These are phyloP conservation scores for Fusarium gaditjirri DNA, from an alignment of 2,329 filamentous ascomycete genomes.

Conservation along the genomic window DNA sequence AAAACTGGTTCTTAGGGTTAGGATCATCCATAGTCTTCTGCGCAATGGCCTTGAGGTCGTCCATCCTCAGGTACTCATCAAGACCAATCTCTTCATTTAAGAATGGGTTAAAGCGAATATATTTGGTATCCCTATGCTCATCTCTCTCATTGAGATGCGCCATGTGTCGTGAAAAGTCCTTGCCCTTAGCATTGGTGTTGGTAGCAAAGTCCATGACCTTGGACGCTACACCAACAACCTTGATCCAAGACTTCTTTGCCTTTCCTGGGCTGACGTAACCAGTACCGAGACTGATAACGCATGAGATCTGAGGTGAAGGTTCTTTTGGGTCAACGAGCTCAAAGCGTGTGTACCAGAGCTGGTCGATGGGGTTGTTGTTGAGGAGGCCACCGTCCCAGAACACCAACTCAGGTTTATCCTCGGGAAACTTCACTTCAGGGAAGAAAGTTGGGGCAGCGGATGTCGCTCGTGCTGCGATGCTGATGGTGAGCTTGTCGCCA, in stretches of 20 bases:
- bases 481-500: conserved; percentile 30
- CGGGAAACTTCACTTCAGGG: conserved; percentile 20
- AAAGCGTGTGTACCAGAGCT: conserved; percentile 34
- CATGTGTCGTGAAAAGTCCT: conserved; percentile 35
- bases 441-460: conserved; percentile 35
- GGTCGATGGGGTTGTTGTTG: conserved; percentile 37
- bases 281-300: conserved; percentile 28
- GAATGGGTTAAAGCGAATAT: conserved; percentile 16
- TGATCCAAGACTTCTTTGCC: conserved; percentile 18
- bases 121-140: conserved; percentile 20
- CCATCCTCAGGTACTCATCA: conserved; percentile 22
- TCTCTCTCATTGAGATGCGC: not conserved
- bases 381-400: conserved; percentile 37
- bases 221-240: conserved; percentile 14
- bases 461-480: conserved; percentile 29
- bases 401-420: conserved; percentile 2
- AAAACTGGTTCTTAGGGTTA: not conserved
- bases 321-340: conserved; percentile 19
- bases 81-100: conserved; percentile 22
- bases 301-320: conserved; percentile 3
- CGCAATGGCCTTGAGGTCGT: not conserved
- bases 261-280: conserved; percentile 16
- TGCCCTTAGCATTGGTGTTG: conserved; percentile 35
- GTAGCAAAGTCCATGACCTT: conserved; percentile 37
- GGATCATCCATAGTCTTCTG: not conserved